These are phyloP conservation scores for Lactarius sp. DNA, from an alignment of 768 basidiomycete species.

Conservation along the genomic window DNA sequence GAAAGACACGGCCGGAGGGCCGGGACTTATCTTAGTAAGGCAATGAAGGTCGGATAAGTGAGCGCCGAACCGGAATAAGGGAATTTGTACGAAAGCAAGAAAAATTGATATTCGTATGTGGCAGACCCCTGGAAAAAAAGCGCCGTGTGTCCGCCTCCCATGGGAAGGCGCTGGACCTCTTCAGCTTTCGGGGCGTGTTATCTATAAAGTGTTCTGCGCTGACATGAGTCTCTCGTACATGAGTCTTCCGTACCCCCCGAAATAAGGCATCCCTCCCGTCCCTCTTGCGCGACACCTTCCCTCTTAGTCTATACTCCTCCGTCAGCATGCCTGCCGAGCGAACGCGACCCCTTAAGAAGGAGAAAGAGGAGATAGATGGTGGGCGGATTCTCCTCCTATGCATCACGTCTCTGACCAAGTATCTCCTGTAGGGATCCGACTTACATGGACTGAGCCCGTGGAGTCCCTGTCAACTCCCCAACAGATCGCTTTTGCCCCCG, in stretches of 20 bases:
- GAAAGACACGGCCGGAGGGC: slow-evolving; percentile 13
- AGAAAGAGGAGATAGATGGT: slow-evolving; percentile 18
- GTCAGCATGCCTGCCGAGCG: slow-evolving; percentile 26
- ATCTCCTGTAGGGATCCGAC: slow-evolving; percentile 33
- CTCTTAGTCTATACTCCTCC: background rate
- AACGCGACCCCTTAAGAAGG: slow-evolving; percentile 23
- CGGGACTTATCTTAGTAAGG: background rate
- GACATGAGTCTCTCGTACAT: slow-evolving; percentile 6
- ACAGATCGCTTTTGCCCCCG: slow-evolving; percentile 53
- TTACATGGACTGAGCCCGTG: slow-evolving; percentile 44
- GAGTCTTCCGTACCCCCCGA: slow-evolving; percentile 15
- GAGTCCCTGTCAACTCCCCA: slow-evolving; percentile 36
- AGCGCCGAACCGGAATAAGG: slow-evolving; percentile 10
- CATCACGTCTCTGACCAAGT: background rate
- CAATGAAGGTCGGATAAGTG: background rate
- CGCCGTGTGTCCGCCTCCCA: slow-evolving; percentile 16
- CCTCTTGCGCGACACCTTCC: slow-evolving; percentile 10
- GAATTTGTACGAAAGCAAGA: background rate
- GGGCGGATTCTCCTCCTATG: background rate
- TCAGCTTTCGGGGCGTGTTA: slow-evolving; percentile 3
- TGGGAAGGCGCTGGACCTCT: slow-evolving; percentile 4
- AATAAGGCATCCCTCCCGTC: slow-evolving; percentile 14
- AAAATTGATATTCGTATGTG: slow-evolving; percentile 12
- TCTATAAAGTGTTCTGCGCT: slow-evolving; percentile 22
- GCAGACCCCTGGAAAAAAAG: slow-evolving; percentile 10